Conservation (phyloP, 225 moss, liverwort and hornwort genomes). For the Climacium dendroides region DNA sequence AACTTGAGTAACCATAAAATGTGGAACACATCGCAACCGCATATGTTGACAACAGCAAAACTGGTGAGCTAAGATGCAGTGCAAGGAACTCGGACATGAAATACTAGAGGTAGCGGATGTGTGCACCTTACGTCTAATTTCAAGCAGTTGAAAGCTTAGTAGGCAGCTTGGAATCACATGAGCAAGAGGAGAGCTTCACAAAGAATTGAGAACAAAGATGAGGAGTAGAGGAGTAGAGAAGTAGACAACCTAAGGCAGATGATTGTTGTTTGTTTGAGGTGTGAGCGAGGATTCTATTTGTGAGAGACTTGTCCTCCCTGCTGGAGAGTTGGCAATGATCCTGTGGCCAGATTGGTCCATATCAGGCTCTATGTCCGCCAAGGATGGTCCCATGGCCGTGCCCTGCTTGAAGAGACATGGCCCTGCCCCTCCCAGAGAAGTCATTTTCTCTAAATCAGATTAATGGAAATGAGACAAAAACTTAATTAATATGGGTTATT, state of each 20-base stretch:
- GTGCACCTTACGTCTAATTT: not conserved
- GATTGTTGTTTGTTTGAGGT: not conserved
- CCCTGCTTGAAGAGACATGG: not conserved
- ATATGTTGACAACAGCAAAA: not conserved
- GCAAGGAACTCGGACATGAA: too few relatives aligned
- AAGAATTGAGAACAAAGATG: not conserved
- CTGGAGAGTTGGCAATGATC: not conserved
- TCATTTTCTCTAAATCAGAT: not conserved
- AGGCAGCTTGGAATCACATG: not conserved
- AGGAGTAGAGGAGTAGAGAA: not conserved
- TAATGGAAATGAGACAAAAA: too few relatives aligned
- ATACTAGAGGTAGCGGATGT: not conserved
- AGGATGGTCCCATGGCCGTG: not conserved
- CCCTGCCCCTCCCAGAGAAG: too few relatives aligned
- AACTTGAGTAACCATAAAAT: not conserved
- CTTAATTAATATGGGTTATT: not conserved
- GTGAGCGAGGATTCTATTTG: not conserved
- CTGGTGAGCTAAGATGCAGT: not conserved
- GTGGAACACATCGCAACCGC: not conserved
- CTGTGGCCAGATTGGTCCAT: not conserved
- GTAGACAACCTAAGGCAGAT: not conserved
- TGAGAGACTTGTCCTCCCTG: not conserved
- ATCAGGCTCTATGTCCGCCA: not conserved
- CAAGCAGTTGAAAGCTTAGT: not conserved
- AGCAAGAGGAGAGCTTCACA: not conserved